Percentiles rank a stretch among this genome's conserved stretches.
These are phyloP conservation scores for Suillus ampliporus DNA, from an alignment of 768 basidiomycete species.

Conservation along the genomic window DNA sequence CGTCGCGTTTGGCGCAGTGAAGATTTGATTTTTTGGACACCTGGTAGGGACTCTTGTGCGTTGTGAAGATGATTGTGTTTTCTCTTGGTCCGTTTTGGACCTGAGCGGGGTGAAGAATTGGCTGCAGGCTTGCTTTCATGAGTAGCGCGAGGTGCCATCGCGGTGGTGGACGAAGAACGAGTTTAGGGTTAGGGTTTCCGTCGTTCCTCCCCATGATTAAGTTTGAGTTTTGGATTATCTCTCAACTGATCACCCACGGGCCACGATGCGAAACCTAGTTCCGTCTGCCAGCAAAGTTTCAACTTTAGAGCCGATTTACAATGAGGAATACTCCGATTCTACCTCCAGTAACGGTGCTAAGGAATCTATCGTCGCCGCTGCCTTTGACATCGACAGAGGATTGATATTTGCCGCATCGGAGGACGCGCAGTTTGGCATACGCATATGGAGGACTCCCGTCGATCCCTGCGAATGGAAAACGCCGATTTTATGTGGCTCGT, in stretches of 20 bases:
- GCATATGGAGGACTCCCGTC: constrained; percentile 54
- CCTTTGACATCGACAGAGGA: constrained; percentile 70
- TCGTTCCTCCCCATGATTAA: background rate
- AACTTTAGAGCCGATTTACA: constrained; percentile 22
- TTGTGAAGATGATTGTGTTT: constrained; percentile 16
- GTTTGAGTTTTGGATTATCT: constrained; percentile 1
- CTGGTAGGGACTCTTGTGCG: constrained; percentile 46
- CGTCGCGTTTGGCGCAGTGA: constrained; percentile 82
- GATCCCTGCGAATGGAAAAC: constrained; percentile 17
- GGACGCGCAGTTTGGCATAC: constrained; percentile 59
- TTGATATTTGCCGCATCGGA: constrained; percentile 65
- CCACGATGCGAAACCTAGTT: constrained; percentile 66
- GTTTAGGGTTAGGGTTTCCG: constrained; percentile 22
- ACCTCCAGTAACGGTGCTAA: constrained; percentile 27
- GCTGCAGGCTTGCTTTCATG: background rate
- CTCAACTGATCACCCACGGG: background rate
- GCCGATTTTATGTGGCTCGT: constrained; percentile 32
- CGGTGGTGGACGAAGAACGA: constrained; percentile 11
- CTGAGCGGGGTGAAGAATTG: background rate
- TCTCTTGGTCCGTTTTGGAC: constrained; percentile 14
- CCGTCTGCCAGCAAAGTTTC: constrained; percentile 40
- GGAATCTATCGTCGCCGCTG: constrained; percentile 49
- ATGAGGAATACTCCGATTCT: constrained; percentile 17
- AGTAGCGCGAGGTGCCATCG: background rate
- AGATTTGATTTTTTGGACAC: constrained; percentile 88